Evolutionary conservation across 371 early-diverging fungal genomes (phyloP).

Genomic region (Mortierella sp.): DNA sequence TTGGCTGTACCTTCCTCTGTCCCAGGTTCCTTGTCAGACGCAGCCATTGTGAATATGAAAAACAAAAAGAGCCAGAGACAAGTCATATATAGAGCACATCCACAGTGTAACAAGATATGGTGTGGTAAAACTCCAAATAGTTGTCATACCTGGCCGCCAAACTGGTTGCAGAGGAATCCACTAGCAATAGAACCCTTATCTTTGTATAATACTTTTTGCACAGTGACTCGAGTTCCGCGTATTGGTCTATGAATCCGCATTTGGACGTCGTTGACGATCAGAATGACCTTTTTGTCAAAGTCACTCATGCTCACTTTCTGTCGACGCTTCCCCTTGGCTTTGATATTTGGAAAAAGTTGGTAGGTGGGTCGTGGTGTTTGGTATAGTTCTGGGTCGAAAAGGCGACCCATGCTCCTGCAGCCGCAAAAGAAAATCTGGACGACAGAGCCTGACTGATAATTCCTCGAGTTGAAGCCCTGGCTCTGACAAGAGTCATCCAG

Average conservation of each 20-base stretch:
- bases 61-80: background rate
- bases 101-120: background rate
- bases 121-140: too few species aligned
- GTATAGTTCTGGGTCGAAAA: background rate
- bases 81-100: background rate
- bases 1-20: conserved; percentile 16
- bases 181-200: conserved; percentile 82
- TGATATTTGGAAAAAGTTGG: conserved; percentile 67
- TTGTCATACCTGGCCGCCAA: conserved; percentile 81
- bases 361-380: background rate
- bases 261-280: conserved; percentile 97
- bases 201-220: conserved; percentile 86
- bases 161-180: conserved; percentile 95
- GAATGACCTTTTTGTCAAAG: conserved; percentile 81
- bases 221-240: conserved; percentile 84
- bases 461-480: background rate
- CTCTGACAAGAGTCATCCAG: background rate
- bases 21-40: conserved; percentile 65
- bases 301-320: conserved; percentile 64
- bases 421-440: background rate
- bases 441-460: background rate
- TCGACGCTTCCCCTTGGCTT: conserved; percentile 64
- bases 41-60: background rate
- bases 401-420: background rate
- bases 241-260: conserved; percentile 95